Percentiles rank a stretch among this genome's conserved stretches.
Conservation (phyloP, 306 rosid genomes). For the Vicia villosa region DNA sequence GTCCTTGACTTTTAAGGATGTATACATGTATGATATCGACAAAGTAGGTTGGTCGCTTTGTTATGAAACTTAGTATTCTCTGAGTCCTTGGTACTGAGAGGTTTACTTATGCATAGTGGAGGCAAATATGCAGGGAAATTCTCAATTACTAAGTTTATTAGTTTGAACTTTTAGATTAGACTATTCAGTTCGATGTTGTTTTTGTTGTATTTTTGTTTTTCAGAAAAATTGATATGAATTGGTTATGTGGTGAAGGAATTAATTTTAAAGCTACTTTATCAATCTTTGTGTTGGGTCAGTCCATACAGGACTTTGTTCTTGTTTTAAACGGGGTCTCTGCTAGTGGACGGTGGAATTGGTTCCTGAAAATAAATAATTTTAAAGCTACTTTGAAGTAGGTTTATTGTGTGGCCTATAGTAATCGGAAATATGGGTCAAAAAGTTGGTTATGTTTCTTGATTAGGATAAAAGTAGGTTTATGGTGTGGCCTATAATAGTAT, state of each 20-base stretch:
- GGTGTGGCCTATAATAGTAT: too few species aligned
- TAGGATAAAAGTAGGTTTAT: too few species aligned
- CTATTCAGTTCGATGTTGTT: constrained; percentile 27
- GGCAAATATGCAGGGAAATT: constrained; percentile 26
- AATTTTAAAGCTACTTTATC: not conserved
- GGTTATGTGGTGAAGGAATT: not conserved
- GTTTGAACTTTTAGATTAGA: constrained; percentile 11
- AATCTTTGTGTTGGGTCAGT: too few species aligned
- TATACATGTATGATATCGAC: constrained; percentile 37
- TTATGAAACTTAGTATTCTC: constrained; percentile 27
- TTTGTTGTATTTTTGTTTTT: not conserved
- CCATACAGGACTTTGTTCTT: too few species aligned
- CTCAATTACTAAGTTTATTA: constrained; percentile 1
- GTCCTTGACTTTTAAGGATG: constrained; percentile 17
- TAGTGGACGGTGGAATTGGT: too few species aligned
- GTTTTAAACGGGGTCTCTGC: too few species aligned
- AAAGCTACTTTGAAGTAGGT: constrained; percentile 14
- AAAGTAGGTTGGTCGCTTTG: constrained; percentile 30
- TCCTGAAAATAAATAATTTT: too few species aligned
- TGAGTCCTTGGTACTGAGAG: constrained; percentile 18
- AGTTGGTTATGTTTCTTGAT: not conserved
- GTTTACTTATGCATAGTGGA: constrained; percentile 22
- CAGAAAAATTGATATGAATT: constrained; percentile 14
- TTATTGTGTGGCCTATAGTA: not conserved
- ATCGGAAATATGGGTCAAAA: not conserved